Evolutionary conservation across 1,284 basidiomycete genomes (phyloP).

Genomic region (Takashimella koratensis): DNA sequence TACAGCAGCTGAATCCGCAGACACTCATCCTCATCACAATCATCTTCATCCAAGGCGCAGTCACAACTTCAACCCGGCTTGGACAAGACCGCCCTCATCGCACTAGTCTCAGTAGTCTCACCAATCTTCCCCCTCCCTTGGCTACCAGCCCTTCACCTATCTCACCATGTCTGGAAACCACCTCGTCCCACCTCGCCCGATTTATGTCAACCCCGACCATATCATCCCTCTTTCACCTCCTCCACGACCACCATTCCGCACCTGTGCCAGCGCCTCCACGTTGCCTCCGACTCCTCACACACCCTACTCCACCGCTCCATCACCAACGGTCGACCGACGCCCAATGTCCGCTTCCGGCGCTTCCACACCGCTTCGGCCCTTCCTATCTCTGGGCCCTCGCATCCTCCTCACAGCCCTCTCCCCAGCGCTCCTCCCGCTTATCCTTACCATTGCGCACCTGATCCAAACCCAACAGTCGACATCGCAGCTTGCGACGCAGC

Average conservation of each 20-base stretch:
- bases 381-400: constrained; percentile 74
- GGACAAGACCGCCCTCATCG: too few relatives aligned
- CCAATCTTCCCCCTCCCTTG: too few relatives aligned
- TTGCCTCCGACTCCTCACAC: constrained; percentile 33
- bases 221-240: constrained; percentile 34
- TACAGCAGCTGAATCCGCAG: too few relatives aligned
- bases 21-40: too few relatives aligned
- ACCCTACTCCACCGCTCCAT: constrained; percentile 12
- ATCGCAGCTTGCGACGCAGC: constrained; percentile 64
- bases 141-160: too few relatives aligned
- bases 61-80: too few relatives aligned
- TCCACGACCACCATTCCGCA: constrained; percentile 26
- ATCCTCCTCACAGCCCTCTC: constrained; percentile 74
- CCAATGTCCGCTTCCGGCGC: constrained; percentile 15
- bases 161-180: constrained; percentile 1
- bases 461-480: constrained; percentile 60
- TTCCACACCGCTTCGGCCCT: constrained; percentile 78
- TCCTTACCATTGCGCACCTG: constrained; percentile 80
- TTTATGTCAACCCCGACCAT: constrained; percentile 24
- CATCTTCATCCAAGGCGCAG: too few relatives aligned
- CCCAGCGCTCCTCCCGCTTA: constrained; percentile 66
- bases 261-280: constrained; percentile 25
- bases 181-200: constrained; percentile 14
- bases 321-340: constrained; percentile 1
- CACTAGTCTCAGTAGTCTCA: too few relatives aligned